These are phyloP conservation scores for Eustoma russellianum DNA, from an alignment of 257 asterid species.

Conservation along the genomic window DNA sequence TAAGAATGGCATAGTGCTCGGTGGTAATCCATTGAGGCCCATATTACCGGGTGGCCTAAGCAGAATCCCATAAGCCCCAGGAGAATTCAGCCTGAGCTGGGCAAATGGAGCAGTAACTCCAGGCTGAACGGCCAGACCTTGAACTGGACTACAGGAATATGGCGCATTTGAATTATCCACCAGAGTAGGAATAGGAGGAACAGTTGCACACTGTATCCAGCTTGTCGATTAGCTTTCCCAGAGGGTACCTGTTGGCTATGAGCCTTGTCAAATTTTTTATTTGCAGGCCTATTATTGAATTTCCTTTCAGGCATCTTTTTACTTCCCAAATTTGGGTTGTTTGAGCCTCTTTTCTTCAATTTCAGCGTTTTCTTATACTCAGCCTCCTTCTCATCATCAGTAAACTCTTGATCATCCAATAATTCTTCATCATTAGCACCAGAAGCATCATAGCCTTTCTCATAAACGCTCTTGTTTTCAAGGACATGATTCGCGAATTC, in stretches of 20 bases:
- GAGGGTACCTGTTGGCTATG: constrained; percentile 11
- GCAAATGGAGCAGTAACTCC: constrained; percentile 28
- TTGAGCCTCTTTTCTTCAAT: constrained; percentile 62
- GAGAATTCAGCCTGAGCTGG: constrained; percentile 22
- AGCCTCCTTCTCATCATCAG: constrained; percentile 91
- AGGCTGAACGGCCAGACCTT: constrained; percentile 23
- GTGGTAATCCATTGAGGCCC: constrained; percentile 31
- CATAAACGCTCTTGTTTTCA: constrained; percentile 56
- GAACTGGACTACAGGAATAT: constrained; percentile 17
- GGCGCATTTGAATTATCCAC: constrained; percentile 12
- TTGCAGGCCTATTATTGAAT: constrained; percentile 27
- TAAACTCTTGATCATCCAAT: constrained; percentile 56
- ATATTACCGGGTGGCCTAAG: constrained; percentile 37
- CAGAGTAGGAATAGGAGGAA: constrained; percentile 20
- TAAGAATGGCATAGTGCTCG: constrained; percentile 49
- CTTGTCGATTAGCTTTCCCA: constrained; percentile 13
- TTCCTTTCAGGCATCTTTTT: constrained; percentile 40
- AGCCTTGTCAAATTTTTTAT: constrained; percentile 28
- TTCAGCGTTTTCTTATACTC: constrained; percentile 59
- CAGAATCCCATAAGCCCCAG: constrained; percentile 43
- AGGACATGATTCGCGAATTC: constrained; percentile 69
- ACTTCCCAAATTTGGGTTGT: constrained; percentile 35
- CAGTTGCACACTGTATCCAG: constrained; percentile 16
- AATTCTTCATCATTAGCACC: constrained; percentile 78
- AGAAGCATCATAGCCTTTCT: constrained; percentile 92